Percentiles rank a stretch among this genome's conserved stretches.
phyloP scores from a whole-genome alignment of 148 eudicot genomes.

The Vaccinium darrowii region DNA sequence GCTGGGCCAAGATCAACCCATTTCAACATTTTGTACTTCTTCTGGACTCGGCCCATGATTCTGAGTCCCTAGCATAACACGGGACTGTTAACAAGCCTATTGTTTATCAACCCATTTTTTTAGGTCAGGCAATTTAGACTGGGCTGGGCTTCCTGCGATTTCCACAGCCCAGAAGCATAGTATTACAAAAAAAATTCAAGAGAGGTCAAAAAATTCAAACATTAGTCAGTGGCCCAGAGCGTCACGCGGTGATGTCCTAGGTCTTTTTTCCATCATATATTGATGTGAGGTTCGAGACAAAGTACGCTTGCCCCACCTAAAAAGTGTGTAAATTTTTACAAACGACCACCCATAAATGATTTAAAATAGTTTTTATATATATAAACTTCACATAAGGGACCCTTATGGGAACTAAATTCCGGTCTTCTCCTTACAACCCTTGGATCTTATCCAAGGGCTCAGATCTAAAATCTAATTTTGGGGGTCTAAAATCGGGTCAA shows the following conservation, averaged over 20 bases:
- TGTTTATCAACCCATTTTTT: too few relatives aligned
- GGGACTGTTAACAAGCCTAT: not conserved
- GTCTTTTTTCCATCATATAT: not conserved
- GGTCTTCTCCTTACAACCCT: too few relatives aligned
- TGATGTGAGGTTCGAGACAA: not conserved
- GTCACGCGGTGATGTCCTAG: not conserved
- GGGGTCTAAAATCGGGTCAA: too few relatives aligned
- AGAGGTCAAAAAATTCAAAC: not conserved
- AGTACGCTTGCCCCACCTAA: not conserved
- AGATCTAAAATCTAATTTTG: too few relatives aligned
- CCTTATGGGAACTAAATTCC: too few relatives aligned
- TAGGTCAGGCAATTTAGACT: not conserved
- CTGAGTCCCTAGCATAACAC: not conserved
- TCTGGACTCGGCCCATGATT: not conserved
- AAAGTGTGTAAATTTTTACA: too few relatives aligned
- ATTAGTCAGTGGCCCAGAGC: not conserved
- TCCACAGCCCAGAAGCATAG: not conserved
- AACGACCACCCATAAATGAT: too few relatives aligned
- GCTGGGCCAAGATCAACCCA: not conserved
- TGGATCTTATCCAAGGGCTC: too few relatives aligned
- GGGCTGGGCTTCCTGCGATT: not conserved
- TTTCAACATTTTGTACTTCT: not conserved
- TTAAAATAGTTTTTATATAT: too few relatives aligned
- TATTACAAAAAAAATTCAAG: not conserved
- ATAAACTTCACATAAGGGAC: too few relatives aligned